These are phyloP conservation scores for Thraustochytrium striatum DNA, from an alignment of 352 stramenopile species.

Conservation along the genomic window DNA sequence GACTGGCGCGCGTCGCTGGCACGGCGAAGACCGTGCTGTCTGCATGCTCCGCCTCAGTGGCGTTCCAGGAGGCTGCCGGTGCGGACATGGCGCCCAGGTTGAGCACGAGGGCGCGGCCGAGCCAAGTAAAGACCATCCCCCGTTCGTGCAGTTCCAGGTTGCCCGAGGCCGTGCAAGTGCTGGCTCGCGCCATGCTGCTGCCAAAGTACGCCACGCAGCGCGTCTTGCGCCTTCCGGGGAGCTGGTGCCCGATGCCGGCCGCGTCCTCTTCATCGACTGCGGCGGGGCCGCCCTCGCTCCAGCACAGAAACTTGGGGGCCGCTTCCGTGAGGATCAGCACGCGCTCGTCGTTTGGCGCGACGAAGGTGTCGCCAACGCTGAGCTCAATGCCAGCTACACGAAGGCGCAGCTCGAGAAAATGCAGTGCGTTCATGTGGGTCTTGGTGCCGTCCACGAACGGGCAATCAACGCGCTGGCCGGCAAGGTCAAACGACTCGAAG, in stretches of 20 bases:
- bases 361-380: constrained; percentile 1
- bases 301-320: not conserved
- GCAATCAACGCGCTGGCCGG: not conserved
- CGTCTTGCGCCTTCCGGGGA: constrained; percentile 9
- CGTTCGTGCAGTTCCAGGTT: not conserved
- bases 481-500: constrained; percentile 30
- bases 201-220: constrained; percentile 8
- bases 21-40: too few species aligned
- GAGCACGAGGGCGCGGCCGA: not conserved
- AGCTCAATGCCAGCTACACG: not conserved
- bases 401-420: constrained; percentile 7
- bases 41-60: too few species aligned
- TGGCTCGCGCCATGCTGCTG: too few species aligned
- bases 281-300: too few species aligned
- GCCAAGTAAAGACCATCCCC: constrained; percentile 10
- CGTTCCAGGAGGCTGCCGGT: too few species aligned
- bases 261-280: too few species aligned
- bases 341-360: not conserved
- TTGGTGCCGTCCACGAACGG: not conserved
- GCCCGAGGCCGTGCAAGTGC: not conserved
- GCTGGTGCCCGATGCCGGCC: not conserved
- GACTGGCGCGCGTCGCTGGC: too few species aligned
- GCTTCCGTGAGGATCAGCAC: not conserved
- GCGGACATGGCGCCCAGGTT: too few species aligned
- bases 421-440: not conserved